Percentiles rank a stretch among this genome's conserved stretches.
Evolutionary conservation across 257 asterid genomes (phyloP).

Genomic region (Phtheirospermum japonicum): DNA sequence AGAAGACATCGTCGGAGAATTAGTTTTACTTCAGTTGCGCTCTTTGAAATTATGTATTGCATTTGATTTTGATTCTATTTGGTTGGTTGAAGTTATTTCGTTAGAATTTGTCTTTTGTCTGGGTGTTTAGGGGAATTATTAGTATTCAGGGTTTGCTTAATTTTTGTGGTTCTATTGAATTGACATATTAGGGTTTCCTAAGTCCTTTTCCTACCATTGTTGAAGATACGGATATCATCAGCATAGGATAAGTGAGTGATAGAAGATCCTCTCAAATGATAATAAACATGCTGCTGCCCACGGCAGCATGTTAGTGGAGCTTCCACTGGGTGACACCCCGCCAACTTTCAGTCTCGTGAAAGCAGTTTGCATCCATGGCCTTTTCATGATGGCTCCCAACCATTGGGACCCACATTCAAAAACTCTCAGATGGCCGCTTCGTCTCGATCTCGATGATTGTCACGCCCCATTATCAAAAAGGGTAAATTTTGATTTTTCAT

Average conservation of each 20-base stretch:
- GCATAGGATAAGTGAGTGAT: no score
- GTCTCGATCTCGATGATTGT: no score
- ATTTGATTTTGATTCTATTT: slow-evolving; percentile 4
- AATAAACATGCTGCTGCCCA: slow-evolving; percentile 30
- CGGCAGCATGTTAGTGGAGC: slow-evolving; percentile 49
- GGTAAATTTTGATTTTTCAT: no score
- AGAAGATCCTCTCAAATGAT: no score
- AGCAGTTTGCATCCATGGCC: slow-evolving; percentile 82
- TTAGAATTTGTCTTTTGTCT: neutral
- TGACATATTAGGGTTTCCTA: neutral
- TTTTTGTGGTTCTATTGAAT: slow-evolving; percentile 1
- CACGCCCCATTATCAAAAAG: no score
- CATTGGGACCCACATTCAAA: no score
- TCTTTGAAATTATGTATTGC: neutral
- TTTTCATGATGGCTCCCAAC: slow-evolving; percentile 96
- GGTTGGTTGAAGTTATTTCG: neutral
- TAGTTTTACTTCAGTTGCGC: slow-evolving; percentile 21
- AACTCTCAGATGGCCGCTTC: no score
- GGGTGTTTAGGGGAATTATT: neutral
- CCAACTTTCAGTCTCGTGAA: slow-evolving; percentile 49
- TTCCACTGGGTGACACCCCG: slow-evolving; percentile 49
- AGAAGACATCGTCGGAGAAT: slow-evolving; percentile 81
- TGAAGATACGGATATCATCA: no score
- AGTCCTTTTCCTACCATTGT: no score
- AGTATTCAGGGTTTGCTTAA: neutral